Base-by-base conservation (phyloP, 129 eudicot genomes). In the Chrysanthemum makinoi region DNA sequence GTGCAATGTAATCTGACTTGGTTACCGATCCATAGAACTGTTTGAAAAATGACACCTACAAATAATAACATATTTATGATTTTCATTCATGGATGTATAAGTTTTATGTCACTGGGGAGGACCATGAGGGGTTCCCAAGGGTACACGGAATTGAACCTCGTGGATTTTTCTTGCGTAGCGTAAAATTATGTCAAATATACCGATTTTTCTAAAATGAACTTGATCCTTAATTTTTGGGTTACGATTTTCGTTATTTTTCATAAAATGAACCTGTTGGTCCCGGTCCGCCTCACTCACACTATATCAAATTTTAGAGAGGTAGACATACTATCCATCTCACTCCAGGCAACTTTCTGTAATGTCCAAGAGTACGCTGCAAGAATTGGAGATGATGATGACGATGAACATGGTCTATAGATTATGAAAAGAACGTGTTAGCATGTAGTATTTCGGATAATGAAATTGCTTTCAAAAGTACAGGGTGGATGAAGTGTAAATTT, bases 21-120 rank as follows among this genome's bases (percentile, higher is more conserved):
- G 90, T 80, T 44, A 94, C 95, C 19, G 97, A 94, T 16, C 96
- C 96, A 65, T 94, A 87, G 55, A 94, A 94, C 30, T 94, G 98
- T 69, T 89, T 94, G 90, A 89, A 82, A 68, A 94, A 93, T 46
- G 98, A 87, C 35, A 80, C 78, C 92, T 87, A 49, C 62, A 75
- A 17, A 39, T 5, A 74, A 35, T n/a, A 10, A 75, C 47, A 58
- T 13, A 17, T 6, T 8, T 47, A 66, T 6, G 57, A 28, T 54
- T 39, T 66, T 66, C 66, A 74, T 10, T 18, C 5, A 4, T 13
- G 11, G 20, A 52, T 22, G 55, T 39, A 7, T 6, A 39, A 39
- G 46, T 39, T 39, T 7, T 39, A 39, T 39, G 46, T 7, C 46
- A 39, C 10, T 7, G 46, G 0, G 46, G 46, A 2, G 46, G 46